A percentile compares a stretch with the other conserved stretches of the same genome.
Conservation (phyloP, 257 asterid genomes). For the Lithospermum erythrorhizon region DNA sequence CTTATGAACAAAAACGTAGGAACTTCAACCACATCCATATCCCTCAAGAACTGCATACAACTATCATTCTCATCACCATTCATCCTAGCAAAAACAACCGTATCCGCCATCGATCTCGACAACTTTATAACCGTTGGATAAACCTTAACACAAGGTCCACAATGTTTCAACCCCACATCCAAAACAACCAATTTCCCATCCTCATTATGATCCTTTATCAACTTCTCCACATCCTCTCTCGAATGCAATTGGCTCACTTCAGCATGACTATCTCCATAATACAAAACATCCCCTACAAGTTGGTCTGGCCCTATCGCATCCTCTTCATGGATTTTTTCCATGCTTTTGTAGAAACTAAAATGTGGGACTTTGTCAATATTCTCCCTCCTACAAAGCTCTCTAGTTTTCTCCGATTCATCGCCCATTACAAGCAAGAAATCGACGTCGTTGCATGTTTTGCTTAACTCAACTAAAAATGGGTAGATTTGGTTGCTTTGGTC, state of each 20-base stretch:
- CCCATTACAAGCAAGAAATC: conserved; percentile 74
- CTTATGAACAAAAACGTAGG: conserved; percentile 91
- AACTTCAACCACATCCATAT: conserved; percentile 79
- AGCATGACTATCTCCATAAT: conserved; percentile 89
- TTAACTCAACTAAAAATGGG: conserved; percentile 85
- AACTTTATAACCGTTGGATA: conserved; percentile 85
- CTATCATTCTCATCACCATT: conserved; percentile 95
- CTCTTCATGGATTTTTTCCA: conserved; percentile 93
- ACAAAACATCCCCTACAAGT: conserved; percentile 77
- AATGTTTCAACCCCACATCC: conserved; percentile 89
- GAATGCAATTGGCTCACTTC: conserved; percentile 74
- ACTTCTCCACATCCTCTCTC: conserved; percentile 59
- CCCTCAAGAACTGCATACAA: conserved; percentile 83
- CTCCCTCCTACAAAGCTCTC: conserved; percentile 60
- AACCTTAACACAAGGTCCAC: conserved; percentile 97
- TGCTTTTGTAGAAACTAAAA: conserved; percentile 84
- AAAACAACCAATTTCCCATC: conserved; percentile 54
- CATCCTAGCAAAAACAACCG: conserved; percentile 86
- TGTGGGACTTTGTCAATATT: conserved; percentile 63
- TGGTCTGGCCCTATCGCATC: conserved; percentile 80
- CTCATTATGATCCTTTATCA: conserved; percentile 46
- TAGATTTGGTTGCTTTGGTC: conserved; percentile 45
- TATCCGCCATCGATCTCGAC: conserved; percentile 67
- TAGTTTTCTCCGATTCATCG: conserved; percentile 67
- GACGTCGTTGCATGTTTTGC: conserved; percentile 84